These are phyloP conservation scores for Amaranthus tricolor DNA, from an alignment of 179 eudicot species.

Conservation along the genomic window DNA sequence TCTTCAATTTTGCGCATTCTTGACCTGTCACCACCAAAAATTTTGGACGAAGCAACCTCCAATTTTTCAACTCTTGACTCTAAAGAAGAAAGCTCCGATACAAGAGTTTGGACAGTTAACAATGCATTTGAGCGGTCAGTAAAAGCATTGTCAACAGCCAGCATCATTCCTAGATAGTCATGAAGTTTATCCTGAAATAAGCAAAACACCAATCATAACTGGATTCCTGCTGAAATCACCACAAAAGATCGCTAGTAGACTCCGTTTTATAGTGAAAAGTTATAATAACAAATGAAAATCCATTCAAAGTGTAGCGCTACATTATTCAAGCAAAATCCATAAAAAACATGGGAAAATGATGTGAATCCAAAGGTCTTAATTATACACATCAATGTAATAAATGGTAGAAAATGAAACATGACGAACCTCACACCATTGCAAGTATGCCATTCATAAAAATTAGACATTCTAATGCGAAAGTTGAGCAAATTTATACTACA, in stretches of 20 bases:
- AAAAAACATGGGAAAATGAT: no score
- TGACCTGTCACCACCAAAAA: slow-evolving; percentile 83
- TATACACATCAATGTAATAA: no score
- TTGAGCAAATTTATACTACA: no score
- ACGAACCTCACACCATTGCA: no score
- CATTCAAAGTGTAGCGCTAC: no score
- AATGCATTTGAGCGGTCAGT: slow-evolving; percentile 91
- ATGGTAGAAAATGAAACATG: no score
- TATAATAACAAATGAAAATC: no score
- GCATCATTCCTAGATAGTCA: slow-evolving; percentile 86
- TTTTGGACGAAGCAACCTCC: slow-evolving; percentile 72
- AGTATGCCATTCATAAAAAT: no score
- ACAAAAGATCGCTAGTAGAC: not conserved
- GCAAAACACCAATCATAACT: not conserved
- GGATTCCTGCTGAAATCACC: not conserved
- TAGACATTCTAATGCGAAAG: no score
- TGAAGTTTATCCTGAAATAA: slow-evolving; percentile 80
- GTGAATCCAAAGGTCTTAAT: no score
- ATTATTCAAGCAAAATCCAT: no score
- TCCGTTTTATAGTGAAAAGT: not conserved
- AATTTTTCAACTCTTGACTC: slow-evolving; percentile 65
- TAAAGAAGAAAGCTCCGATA: slow-evolving; percentile 70
- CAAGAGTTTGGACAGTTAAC: slow-evolving; percentile 86
- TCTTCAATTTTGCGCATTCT: slow-evolving; percentile 79
- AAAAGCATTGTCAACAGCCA: slow-evolving; percentile 77